Percentiles rank a stretch among this genome's conserved stretches.
Evolutionary conservation across 148 eudicot genomes (phyloP).

Genomic region (Chenopodium suecicum): DNA sequence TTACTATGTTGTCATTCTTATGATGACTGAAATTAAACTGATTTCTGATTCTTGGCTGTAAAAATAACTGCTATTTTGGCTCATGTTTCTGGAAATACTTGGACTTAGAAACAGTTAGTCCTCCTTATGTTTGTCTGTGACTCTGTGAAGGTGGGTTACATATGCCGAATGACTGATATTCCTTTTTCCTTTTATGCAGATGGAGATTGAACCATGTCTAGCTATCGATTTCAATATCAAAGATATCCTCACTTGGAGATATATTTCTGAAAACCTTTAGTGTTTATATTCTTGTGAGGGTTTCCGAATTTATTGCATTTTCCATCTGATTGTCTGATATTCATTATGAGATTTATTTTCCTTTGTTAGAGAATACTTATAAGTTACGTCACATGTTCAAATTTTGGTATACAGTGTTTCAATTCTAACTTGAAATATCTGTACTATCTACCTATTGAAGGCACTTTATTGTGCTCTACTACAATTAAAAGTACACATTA

Average conservation of each 20-base stretch:
- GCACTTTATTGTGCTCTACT: not conserved
- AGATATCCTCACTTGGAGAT: conserved; percentile 64
- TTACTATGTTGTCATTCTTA: not conserved
- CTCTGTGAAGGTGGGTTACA: not conserved
- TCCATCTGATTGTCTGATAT: not conserved
- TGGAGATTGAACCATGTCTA: conserved; percentile 85
- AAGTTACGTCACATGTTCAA: not conserved
- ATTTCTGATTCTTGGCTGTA: not conserved
- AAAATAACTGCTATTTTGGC: not conserved
- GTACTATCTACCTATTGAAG: not conserved
- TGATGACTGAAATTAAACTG: not conserved
- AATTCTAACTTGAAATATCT: not conserved
- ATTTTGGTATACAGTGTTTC: not conserved
- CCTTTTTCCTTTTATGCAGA: conserved; percentile 50
- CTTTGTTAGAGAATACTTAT: not conserved
- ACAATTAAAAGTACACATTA: not conserved
- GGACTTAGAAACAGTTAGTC: not conserved
- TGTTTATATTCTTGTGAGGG: not conserved
- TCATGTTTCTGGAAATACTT: not conserved
- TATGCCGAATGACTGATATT: not conserved
- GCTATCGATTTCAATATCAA: conserved; percentile 77
- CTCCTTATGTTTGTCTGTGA: conserved; percentile 5
- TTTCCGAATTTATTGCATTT: not conserved
- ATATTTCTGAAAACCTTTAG: not conserved
- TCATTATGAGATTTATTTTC: not conserved